Base-by-base conservation (phyloP, 352 stramenopile genomes). In the Phytophthora cactorum region DNA sequence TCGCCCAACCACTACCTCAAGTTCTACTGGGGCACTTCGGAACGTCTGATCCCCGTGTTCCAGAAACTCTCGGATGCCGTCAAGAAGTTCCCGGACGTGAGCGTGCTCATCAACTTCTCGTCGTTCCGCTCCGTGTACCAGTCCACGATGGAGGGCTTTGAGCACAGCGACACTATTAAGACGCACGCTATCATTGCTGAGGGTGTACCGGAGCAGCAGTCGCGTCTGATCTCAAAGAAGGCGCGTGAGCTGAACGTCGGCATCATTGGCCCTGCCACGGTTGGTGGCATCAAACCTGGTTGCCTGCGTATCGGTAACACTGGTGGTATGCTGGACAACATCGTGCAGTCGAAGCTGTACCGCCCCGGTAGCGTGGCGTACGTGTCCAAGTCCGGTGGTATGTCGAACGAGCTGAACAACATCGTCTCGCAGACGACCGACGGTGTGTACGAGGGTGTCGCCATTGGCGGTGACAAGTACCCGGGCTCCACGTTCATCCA, bases 391-490 rank as follows among this genome's bases (percentile, higher is more conserved):
- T 98, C 90, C 12, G 97, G 97, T 61, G 96, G 97, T 69, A 98
- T 99, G 93, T 98, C 92, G 27, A 99, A 99, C 76, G 97, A 99
- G 74, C 82, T 99, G 14, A 99, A 99, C 85, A 99, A 99, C 81
- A 98, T 99, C 70, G 97, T 99, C 73, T 94, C 90, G 43, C 86
- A 97, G 77, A 98, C 96, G 50, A 97, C 95, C 22, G 91, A 99
- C 72, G 97, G 97, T 52, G 96, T 99, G 44, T 99, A 98, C 74
- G 97, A 99, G 71, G 92, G 92, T 60, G 92, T 98, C 25, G 93
- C 93, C 17, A 98, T 98, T 61, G 93, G 93, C 43, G 93, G 93
- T 47, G 97, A 99, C 86, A 96, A 97, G 68, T 99, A 98, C 80
- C 97, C 97, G 12, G 97, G 97, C 61, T 98, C 92, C 68, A 94